Conservation (phyloP, 2,329 filamentous ascomycete genomes). For the Pyricularia sp. region DNA sequence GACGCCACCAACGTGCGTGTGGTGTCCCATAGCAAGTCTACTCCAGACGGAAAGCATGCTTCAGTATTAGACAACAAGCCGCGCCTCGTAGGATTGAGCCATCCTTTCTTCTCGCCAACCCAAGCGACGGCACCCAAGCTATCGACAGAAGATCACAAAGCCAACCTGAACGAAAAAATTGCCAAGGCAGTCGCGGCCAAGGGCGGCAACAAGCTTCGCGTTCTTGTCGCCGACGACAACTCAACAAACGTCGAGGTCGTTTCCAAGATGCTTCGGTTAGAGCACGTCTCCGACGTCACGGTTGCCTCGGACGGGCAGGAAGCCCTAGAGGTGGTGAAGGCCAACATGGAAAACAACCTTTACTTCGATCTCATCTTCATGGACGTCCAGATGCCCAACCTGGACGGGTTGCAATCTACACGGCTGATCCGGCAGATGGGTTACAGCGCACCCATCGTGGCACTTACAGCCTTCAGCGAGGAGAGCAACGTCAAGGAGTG, state of each 20-base stretch:
- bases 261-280: slow-evolving; percentile 60
- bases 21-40: slow-evolving; percentile 19
- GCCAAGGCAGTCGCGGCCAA: slow-evolving; percentile 35
- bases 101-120: slow-evolving; percentile 63
- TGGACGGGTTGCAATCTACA: slow-evolving; percentile 83
- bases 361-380: slow-evolving; percentile 88
- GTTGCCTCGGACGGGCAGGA: slow-evolving; percentile 82
- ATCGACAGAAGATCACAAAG: slow-evolving; percentile 48
- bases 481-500: slow-evolving; percentile 82
- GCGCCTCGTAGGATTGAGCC: slow-evolving; percentile 72
- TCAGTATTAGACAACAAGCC: slow-evolving; percentile 56
- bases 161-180: slow-evolving; percentile 55
- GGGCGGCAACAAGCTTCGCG: slow-evolving; percentile 56
- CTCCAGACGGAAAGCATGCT: slow-evolving; percentile 18
- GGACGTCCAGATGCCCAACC: slow-evolving; percentile 93
- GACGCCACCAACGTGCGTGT: slow-evolving; percentile 27
- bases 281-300: slow-evolving; percentile 78
- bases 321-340: slow-evolving; percentile 77
- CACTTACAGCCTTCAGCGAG: slow-evolving; percentile 81
- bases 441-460: slow-evolving; percentile 81
- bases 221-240: slow-evolving; percentile 73
- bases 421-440: slow-evolving; percentile 77
- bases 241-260: slow-evolving; percentile 49
- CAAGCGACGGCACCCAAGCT: slow-evolving; percentile 22
- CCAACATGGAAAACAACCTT: slow-evolving; percentile 63